phyloP scores from a whole-genome alignment of 2,329 filamentous ascomycete genomes.

The Talaromyces rugulosus region DNA sequence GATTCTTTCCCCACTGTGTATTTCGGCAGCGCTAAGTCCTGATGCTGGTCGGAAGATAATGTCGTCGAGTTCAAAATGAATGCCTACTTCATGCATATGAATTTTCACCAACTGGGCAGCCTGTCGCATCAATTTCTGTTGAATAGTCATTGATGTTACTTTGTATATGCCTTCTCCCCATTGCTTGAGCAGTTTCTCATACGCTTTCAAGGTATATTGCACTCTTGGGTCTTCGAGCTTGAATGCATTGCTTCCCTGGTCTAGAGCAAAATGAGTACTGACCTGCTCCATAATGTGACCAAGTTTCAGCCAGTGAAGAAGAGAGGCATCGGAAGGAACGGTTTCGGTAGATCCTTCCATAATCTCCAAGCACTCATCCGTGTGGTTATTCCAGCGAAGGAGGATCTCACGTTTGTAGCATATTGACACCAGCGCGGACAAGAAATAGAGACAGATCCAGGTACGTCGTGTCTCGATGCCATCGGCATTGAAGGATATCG shows the following conservation, averaged over 20 bases:
- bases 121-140: background rate
- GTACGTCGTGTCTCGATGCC: background rate
- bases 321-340: background rate
- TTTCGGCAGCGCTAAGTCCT: background rate
- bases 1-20: background rate
- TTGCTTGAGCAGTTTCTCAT: background rate
- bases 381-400: background rate
- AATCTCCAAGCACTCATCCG: background rate
- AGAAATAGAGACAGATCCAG: background rate
- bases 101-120: background rate
- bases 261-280: background rate
- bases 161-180: background rate
- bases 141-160: background rate
- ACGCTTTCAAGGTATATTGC: conserved; percentile 1
- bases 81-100: background rate
- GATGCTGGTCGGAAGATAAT: background rate
- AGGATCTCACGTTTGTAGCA: background rate
- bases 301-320: background rate
- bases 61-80: background rate
- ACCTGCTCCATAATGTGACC: conserved; percentile 1
- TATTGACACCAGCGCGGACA: background rate
- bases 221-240: background rate
- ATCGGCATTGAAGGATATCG: background rate
- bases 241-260: background rate
- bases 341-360: background rate